Percentiles rank a stretch among this genome's conserved stretches.
phyloP scores from a whole-genome alignment of 2,329 filamentous ascomycete species.

The Ceratocystis variospora region DNA sequence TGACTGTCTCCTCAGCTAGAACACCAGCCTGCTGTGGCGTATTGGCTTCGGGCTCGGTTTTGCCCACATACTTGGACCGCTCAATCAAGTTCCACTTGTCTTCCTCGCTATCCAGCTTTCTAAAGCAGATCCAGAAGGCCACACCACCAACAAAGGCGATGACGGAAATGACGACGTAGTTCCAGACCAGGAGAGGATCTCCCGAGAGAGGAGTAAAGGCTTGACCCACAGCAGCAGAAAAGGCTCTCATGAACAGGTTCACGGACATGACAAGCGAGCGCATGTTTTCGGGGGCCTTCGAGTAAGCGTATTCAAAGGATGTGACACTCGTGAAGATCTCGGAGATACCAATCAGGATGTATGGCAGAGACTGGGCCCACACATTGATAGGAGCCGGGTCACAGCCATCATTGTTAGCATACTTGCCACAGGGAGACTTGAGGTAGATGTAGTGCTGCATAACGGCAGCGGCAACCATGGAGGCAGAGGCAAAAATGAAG shows the following conservation, averaged over 20 bases:
- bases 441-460: conserved; percentile 52
- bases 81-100: conserved; percentile 53
- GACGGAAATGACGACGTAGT: conserved; percentile 51
- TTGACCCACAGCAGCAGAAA: conserved; percentile 57
- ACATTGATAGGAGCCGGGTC: conserved; percentile 50
- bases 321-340: conserved; percentile 44
- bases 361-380: conserved; percentile 41
- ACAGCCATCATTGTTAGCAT: conserved; percentile 39
- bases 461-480: conserved; percentile 45
- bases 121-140: conserved; percentile 56
- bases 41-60: conserved; percentile 27
- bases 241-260: conserved; percentile 56
- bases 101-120: conserved; percentile 50
- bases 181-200: conserved; percentile 57
- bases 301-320: conserved; percentile 62
- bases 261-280: conserved; percentile 59
- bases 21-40: conserved; percentile 16
- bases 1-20: conserved; percentile 6
- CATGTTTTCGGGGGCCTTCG: conserved; percentile 69
- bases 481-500: conserved; percentile 50
- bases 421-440: conserved; percentile 43
- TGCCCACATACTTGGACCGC: conserved; percentile 32
- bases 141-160: conserved; percentile 48
- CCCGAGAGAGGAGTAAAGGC: conserved; percentile 47
- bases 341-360: conserved; percentile 37